Base-by-base conservation (phyloP, 2,329 filamentous ascomycete species). In the Macrophomina phaseolina region DNA sequence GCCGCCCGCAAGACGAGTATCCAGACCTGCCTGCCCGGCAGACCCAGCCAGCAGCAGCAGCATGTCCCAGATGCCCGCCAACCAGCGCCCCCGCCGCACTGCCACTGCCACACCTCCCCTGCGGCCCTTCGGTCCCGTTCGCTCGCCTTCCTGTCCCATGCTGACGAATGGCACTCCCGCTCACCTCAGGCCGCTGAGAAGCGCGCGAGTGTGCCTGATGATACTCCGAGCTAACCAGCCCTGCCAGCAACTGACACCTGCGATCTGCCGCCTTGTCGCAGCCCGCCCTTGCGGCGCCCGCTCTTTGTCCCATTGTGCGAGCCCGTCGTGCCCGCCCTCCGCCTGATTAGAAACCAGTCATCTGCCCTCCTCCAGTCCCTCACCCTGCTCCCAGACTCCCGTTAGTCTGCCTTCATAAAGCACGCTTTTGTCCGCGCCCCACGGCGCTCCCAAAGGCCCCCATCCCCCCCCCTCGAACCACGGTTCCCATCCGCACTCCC, bases 241-340 rank as follows among this genome's bases (percentile, higher is more conserved):
- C 63, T 65, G 63, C 63, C 42, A 65, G 51, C 63, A 56, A 56
- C 52, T 65, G 63, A 65, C 63, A 65, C 63, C 63, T 56, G 63
- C 63, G 51, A 65, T 65, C 63, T 65, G 63, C 63, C 63, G 63
- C 63, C 63, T 65, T 65, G 63, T 65, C 63, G 63, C 63, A 65
- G 36, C 51, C 52, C 63, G 63, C 63, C 63, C 63, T 65, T 65
- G 62, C 62, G 62, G 62, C 62, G 62, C 62, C 42, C 49, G 63
- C 51, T 66, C 64, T 66, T 66, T 66, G 64, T 66, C 64, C 64
- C 53, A 66, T 66, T 66, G 64, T 66, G 52, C 63, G 63, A 65
- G 64, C 64, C 56, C 28, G 48, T 11, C 18, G 48, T 51, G 48
- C 48, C 48, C 55, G 38, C 55, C 52, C 28, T 65, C 52, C 64